Evolutionary conservation across 176 grass and related monocot genomes (phyloP).

Genomic region (Carex scoparia): DNA sequence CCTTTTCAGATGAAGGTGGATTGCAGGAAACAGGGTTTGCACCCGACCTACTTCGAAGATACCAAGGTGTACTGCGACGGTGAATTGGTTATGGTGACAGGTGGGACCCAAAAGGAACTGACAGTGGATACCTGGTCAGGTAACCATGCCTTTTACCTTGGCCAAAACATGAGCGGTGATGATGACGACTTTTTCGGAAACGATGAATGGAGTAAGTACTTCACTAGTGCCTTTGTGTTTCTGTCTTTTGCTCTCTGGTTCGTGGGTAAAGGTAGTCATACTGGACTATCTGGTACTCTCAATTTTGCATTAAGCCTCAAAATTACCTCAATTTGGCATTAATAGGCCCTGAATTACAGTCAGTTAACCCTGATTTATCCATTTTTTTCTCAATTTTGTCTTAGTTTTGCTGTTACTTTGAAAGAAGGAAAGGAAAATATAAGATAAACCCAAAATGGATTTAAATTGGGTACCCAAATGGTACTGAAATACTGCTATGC

Average conservation of each 20-base stretch:
- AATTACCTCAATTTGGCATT: neutral
- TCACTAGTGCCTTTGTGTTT: neutral
- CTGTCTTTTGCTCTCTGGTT: neutral
- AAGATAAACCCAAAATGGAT: neutral
- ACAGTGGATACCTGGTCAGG: slow-evolving; percentile 95
- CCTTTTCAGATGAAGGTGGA: slow-evolving; percentile 44
- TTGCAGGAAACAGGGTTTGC: slow-evolving; percentile 90
- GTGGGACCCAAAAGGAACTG: slow-evolving; percentile 77
- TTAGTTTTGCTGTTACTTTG: neutral
- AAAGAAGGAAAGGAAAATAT: neutral
- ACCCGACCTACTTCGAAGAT: slow-evolving; percentile 84
- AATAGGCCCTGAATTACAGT: neutral
- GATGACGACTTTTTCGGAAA: neutral
- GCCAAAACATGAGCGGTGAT: slow-evolving; percentile 7
- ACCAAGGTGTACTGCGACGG: slow-evolving; percentile 97
- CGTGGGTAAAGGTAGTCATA: neutral
- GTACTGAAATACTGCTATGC: neutral
- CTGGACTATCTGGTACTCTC: neutral
- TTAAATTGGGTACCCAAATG: neutral
- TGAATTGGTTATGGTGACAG: slow-evolving; percentile 81
- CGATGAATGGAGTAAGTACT: neutral
- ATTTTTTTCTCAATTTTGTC: neutral
- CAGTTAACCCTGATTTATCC: neutral
- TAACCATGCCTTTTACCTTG: slow-evolving; percentile 93
- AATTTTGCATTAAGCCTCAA: slow-evolving; percentile 3